Percentiles rank a stretch among this genome's conserved stretches.
These are phyloP conservation scores for Daedalea quercina DNA, from an alignment of 768 basidiomycete species.

Conservation along the genomic window DNA sequence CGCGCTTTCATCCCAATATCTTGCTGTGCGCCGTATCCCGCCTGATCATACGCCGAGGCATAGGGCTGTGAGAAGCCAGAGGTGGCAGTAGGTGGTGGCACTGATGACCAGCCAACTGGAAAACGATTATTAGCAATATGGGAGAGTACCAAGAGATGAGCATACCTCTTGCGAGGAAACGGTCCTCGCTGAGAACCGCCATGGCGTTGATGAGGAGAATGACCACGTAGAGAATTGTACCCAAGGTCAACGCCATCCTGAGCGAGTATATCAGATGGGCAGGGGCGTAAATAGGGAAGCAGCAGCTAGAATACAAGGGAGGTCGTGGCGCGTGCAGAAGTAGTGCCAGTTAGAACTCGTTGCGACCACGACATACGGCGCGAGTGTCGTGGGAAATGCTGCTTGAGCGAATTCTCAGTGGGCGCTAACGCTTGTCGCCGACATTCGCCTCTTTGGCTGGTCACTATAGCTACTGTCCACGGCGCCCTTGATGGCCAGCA, in stretches of 20 bases:
- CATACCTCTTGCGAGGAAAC: constrained; percentile 90
- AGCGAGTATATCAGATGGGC: constrained; percentile 14
- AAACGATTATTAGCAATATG: constrained; percentile 11
- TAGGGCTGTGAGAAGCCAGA: constrained; percentile 61
- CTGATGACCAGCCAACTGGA: constrained; percentile 85
- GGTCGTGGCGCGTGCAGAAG: not conserved
- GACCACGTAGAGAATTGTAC: constrained; percentile 76
- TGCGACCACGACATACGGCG: no score
- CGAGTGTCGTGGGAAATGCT: not conserved
- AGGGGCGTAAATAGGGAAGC: not conserved
- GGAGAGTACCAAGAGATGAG: constrained; percentile 12
- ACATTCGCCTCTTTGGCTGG: not conserved
- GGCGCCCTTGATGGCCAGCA: not conserved
- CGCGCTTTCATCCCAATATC: constrained; percentile 76
- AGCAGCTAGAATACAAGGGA: not conserved
- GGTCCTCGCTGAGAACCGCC: constrained; percentile 92
- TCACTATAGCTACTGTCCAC: not conserved
- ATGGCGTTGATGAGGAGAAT: constrained; percentile 91
- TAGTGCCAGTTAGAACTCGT: no score
- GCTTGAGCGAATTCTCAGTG: not conserved
- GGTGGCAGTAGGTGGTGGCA: constrained; percentile 50
- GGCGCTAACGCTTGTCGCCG: no score
- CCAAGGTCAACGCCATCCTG: constrained; percentile 48
- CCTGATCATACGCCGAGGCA: constrained; percentile 64
- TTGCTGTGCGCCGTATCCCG: constrained; percentile 45